Evolutionary conservation across 306 rosid species (phyloP).

Genomic region (Citrullus colocynthis): DNA sequence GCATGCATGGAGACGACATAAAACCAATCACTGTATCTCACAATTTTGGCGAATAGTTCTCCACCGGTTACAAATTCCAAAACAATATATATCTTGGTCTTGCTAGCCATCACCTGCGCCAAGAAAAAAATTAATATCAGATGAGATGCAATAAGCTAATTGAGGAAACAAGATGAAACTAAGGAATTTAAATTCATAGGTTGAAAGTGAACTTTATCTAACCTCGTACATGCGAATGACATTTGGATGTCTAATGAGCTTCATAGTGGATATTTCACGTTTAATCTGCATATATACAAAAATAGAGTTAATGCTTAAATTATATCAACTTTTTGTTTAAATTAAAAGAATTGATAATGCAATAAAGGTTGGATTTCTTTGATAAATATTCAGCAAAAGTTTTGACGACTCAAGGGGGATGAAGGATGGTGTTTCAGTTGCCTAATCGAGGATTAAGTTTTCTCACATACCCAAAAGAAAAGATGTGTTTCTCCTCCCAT

Average conservation of each 20-base stretch:
- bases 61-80: slow-evolving; percentile 92
- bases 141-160: slow-evolving; percentile 4
- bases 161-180: not conserved
- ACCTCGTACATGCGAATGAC: slow-evolving; percentile 94
- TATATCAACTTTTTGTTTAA: not conserved
- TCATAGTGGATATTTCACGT: slow-evolving; percentile 94
- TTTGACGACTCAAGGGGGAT: not conserved
- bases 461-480: not conserved
- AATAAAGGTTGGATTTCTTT: not conserved
- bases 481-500: not conserved
- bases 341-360: not conserved
- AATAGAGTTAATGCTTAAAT: not conserved
- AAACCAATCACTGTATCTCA: slow-evolving; percentile 23
- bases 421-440: not conserved
- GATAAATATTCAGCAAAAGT: not conserved
- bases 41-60: slow-evolving; percentile 86
- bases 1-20: not conserved
- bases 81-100: slow-evolving; percentile 81
- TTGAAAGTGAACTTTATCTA: slow-evolving; percentile 12
- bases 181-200: not conserved
- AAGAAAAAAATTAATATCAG: slow-evolving; percentile 18
- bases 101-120: slow-evolving; percentile 92
- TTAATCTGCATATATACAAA: slow-evolving; percentile 47
- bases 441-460: not conserved
- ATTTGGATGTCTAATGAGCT: slow-evolving; percentile 81